Evolutionary conservation across 1,139 yeast genomes (phyloP).

Genomic region (Geotrichum carabidarum): DNA sequence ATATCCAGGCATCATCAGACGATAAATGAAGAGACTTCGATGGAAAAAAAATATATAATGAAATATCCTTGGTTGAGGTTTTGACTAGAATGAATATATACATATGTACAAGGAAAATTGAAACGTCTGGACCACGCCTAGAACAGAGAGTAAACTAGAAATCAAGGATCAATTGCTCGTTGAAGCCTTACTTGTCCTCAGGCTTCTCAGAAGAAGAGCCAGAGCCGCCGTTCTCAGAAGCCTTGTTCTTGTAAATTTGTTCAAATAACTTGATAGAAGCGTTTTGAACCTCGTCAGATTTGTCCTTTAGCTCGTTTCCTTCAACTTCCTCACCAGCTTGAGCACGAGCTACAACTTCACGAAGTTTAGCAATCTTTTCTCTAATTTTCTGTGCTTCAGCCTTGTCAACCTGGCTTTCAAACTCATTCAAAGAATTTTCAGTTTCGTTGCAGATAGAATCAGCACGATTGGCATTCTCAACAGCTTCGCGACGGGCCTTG

Average conservation of each 20-base stretch:
- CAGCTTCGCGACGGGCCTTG: slow-evolving; percentile 89
- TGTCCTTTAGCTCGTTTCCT: slow-evolving; percentile 77
- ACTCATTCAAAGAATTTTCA: slow-evolving; percentile 88
- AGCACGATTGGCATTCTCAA: slow-evolving; percentile 94
- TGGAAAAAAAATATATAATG: no score
- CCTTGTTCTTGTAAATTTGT: slow-evolving; percentile 82
- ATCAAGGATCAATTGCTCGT: not conserved
- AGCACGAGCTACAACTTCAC: slow-evolving; percentile 89
- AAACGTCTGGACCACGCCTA: no score
- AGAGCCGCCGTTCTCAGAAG: slow-evolving; percentile 5
- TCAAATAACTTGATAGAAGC: slow-evolving; percentile 91
- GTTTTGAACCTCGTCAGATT: slow-evolving; percentile 91
- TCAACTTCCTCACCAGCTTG: slow-evolving; percentile 88
- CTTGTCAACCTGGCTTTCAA: slow-evolving; percentile 86
- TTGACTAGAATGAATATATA: no score
- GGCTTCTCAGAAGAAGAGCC: slow-evolving; percentile 23
- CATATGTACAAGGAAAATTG: no score
- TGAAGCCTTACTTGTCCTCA: slow-evolving; percentile 8
- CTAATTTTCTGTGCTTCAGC: slow-evolving; percentile 82
- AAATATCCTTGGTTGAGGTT: no score
- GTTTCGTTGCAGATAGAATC: slow-evolving; percentile 96
- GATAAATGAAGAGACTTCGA: no score
- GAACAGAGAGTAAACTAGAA: no score
- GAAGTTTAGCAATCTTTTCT: slow-evolving; percentile 68
- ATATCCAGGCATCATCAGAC: no score